These are phyloP conservation scores for Russula sp. DNA, from an alignment of 768 basidiomycete genomes.

Conservation along the genomic window DNA sequence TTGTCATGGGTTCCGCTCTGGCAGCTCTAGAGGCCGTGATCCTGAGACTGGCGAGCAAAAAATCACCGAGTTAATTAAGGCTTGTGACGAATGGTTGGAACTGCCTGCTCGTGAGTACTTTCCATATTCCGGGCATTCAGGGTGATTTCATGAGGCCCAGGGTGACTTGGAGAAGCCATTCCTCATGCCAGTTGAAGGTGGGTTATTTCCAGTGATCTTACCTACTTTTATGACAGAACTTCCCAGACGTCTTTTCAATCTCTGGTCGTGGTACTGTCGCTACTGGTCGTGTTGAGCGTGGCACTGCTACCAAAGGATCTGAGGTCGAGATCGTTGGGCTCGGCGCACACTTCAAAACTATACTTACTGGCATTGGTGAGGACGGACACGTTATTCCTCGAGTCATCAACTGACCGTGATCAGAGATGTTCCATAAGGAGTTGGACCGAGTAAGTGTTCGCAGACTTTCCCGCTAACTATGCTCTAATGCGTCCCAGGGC, in stretches of 20 bases:
- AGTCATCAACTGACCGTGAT: slow-evolving; percentile 12
- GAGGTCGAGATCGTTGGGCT: slow-evolving; percentile 93
- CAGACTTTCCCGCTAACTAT: neutral
- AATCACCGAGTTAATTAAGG: slow-evolving; percentile 75
- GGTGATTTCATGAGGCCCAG: slow-evolving; percentile 35
- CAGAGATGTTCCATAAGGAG: slow-evolving; percentile 99
- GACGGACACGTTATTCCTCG: slow-evolving; percentile 7
- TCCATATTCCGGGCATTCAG: neutral
- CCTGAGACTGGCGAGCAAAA: slow-evolving; percentile 76
- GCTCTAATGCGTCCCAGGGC: slow-evolving; percentile 47
- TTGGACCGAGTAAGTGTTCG: slow-evolving; percentile 69
- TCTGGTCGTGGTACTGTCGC: slow-evolving; percentile 98
- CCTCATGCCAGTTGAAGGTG: slow-evolving; percentile 90
- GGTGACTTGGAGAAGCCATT: slow-evolving; percentile 98
- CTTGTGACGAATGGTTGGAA: slow-evolving; percentile 94
- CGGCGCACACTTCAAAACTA: slow-evolving; percentile 81
- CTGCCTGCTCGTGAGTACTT: slow-evolving; percentile 74
- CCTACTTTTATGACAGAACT: neutral
- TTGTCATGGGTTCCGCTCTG: slow-evolving; percentile 94
- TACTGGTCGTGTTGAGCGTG: slow-evolving; percentile 94
- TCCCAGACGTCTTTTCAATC: slow-evolving; percentile 91
- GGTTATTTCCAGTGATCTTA: slow-evolving; percentile 6
- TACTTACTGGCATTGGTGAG: slow-evolving; percentile 88
- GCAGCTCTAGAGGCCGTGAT: slow-evolving; percentile 87
- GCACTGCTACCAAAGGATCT: slow-evolving; percentile 82